These are phyloP conservation scores for Eutypa lata DNA, from an alignment of 2,329 filamentous ascomycete species.

Conservation along the genomic window DNA sequence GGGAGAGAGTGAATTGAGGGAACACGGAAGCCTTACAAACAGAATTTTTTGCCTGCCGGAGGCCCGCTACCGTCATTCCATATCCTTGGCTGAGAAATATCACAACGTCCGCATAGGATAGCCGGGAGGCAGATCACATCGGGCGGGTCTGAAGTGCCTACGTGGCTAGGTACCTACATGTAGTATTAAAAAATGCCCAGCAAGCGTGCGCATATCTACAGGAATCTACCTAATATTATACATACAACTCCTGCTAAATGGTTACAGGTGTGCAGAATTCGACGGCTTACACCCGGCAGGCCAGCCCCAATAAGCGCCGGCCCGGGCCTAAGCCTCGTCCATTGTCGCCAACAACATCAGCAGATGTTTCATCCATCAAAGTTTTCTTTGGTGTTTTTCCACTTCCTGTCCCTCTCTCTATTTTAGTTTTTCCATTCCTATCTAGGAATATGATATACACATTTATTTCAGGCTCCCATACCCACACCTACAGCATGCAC, in stretches of 20 bases:
- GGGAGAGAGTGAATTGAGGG: too few species aligned
- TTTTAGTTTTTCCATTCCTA: too few species aligned
- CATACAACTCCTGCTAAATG: not conserved
- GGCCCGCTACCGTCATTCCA: too few species aligned
- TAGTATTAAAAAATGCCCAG: too few species aligned
- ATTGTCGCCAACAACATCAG: not conserved
- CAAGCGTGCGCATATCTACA: not conserved
- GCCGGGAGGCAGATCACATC: not conserved
- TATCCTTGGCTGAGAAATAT: too few species aligned
- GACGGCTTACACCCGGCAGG: not conserved
- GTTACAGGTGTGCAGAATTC: not conserved
- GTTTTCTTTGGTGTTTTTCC: not conserved
- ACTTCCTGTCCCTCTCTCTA: too few species aligned
- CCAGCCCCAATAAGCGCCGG: not conserved
- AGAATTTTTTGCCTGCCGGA: conserved; percentile 4
- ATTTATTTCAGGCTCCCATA: too few species aligned
- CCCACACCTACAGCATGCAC: too few species aligned
- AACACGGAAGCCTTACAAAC: conserved; percentile 3
- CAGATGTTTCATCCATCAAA: not conserved
- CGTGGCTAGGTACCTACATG: too few species aligned
- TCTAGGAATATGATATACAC: too few species aligned
- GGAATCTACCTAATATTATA: not conserved
- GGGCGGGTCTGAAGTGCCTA: too few species aligned
- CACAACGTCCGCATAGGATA: too few species aligned
- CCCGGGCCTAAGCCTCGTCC: not conserved